Conservation (phyloP, 2,329 filamentous ascomycete genomes). For the Paramyrothecium sp. region DNA sequence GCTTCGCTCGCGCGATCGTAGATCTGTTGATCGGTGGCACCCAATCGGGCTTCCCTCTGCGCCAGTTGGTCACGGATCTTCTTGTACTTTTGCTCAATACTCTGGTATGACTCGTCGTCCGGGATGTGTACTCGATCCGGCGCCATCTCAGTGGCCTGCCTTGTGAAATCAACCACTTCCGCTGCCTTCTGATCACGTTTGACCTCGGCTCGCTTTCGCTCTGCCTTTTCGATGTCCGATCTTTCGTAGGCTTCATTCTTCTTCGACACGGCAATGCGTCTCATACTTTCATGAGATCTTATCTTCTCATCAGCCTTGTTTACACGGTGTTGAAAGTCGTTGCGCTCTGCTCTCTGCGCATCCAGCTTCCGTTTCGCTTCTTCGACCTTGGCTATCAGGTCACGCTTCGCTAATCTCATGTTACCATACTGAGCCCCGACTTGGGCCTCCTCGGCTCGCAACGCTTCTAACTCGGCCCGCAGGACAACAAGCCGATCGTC, state of each 20-base stretch:
- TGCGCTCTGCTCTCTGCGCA: constrained; percentile 30
- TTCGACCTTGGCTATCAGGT: constrained; percentile 43
- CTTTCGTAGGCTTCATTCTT: constrained; percentile 61
- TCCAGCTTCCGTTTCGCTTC: constrained; percentile 34
- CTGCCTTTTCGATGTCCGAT: constrained; percentile 45
- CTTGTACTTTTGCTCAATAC: constrained; percentile 52
- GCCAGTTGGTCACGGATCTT: constrained; percentile 58
- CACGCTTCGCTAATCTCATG: constrained; percentile 45
- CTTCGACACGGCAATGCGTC: constrained; percentile 52
- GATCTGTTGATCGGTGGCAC: constrained; percentile 65
- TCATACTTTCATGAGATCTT: constrained; percentile 43
- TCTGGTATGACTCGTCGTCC: constrained; percentile 60
- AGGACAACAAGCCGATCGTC: constrained; percentile 65
- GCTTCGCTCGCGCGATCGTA: constrained; percentile 44
- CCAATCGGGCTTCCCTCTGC: constrained; percentile 54
- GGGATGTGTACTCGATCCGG: constrained; percentile 59
- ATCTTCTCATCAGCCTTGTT: constrained; percentile 56
- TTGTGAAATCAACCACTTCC: constrained; percentile 51
- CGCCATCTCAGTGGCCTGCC: constrained; percentile 53
- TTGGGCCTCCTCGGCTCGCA: constrained; percentile 46
- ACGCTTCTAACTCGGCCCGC: constrained; percentile 54
- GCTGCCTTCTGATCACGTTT: constrained; percentile 46
- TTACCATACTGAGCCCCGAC: constrained; percentile 56
- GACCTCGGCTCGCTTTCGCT: constrained; percentile 42
- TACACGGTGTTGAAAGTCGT: constrained; percentile 44